These are phyloP conservation scores for Eucalyptus erythrocorys DNA, from an alignment of 345 rosid species.

Conservation along the genomic window DNA sequence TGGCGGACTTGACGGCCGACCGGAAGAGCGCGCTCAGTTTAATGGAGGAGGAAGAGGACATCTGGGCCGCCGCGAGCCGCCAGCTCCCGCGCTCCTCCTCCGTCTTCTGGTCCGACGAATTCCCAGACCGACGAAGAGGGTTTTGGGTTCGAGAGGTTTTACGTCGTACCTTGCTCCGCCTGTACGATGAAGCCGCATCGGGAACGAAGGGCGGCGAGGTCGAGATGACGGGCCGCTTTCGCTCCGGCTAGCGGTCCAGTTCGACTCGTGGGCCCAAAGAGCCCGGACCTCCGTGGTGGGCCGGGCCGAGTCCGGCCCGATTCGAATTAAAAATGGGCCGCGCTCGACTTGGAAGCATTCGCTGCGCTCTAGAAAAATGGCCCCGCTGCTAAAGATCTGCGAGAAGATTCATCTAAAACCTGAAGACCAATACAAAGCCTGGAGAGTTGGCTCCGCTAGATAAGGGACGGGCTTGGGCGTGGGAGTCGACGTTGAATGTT, in stretches of 20 bases:
- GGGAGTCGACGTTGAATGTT: background rate
- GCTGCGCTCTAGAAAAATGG: background rate
- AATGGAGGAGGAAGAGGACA: constrained; percentile 9
- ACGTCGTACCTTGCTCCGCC: background rate
- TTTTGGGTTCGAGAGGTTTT: background rate
- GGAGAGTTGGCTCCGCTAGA: background rate
- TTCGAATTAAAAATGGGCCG: background rate
- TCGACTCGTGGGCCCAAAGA: background rate
- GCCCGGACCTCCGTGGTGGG: background rate
- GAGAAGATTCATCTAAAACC: background rate
- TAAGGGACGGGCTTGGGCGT: background rate
- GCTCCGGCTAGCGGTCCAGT: background rate
- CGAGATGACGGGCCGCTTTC: background rate
- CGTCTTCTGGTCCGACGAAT: background rate
- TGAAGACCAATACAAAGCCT: background rate
- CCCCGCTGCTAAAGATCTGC: background rate
- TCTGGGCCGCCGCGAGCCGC: background rate
- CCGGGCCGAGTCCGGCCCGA: background rate
- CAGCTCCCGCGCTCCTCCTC: background rate
- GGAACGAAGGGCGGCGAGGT: background rate
- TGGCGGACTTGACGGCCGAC: background rate
- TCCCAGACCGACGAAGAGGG: background rate
- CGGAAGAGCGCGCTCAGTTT: constrained; percentile 9
- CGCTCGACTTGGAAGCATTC: background rate
- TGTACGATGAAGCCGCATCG: background rate